phyloP scores from a whole-genome alignment of 2,329 filamentous ascomycete species.

The Diaporthe vaccinii region DNA sequence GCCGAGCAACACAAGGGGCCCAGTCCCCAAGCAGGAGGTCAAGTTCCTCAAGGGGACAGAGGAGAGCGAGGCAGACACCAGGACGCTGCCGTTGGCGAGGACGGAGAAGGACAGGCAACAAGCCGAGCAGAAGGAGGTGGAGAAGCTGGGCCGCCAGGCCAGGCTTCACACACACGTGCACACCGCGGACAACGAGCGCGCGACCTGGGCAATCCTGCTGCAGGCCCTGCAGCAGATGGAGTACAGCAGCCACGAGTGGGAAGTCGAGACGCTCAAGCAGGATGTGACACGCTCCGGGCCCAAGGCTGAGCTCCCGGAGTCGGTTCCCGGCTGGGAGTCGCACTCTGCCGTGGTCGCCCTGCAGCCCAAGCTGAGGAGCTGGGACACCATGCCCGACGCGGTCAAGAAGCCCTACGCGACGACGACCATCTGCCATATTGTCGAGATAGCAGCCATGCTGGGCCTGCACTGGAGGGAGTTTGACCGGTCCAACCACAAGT shows the following conservation, averaged over 20 bases:
- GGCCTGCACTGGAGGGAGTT: slow-evolving; percentile 73
- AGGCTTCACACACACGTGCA: slow-evolving; percentile 56
- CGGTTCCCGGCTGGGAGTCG: slow-evolving; percentile 42
- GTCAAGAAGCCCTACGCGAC: slow-evolving; percentile 65
- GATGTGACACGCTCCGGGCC: slow-evolving; percentile 43
- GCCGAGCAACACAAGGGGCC: slow-evolving; percentile 56
- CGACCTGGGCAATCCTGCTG: slow-evolving; percentile 67
- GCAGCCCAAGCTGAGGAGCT: slow-evolving; percentile 60
- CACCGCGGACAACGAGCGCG: slow-evolving; percentile 69
- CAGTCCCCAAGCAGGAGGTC: slow-evolving; percentile 48
- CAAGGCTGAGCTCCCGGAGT: slow-evolving; percentile 43
- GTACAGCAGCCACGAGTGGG: slow-evolving; percentile 61
- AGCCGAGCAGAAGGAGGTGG: slow-evolving; percentile 37
- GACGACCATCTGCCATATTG: slow-evolving; percentile 67
- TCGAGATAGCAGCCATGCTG: slow-evolving; percentile 67
- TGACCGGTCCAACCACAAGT: slow-evolving; percentile 63
- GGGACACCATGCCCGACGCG: slow-evolving; percentile 65
- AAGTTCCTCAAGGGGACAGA: slow-evolving; percentile 55
- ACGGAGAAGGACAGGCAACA: slow-evolving; percentile 30
- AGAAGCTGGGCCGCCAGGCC: slow-evolving; percentile 27
- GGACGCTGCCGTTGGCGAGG: slow-evolving; percentile 2
- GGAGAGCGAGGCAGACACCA: slow-evolving; percentile 52
- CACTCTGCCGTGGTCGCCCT: slow-evolving; percentile 62
- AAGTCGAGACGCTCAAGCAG: slow-evolving; percentile 48
- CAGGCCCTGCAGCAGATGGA: slow-evolving; percentile 65